These are phyloP conservation scores for Chiua virens DNA, from an alignment of 768 basidiomycete genomes.

Conservation along the genomic window DNA sequence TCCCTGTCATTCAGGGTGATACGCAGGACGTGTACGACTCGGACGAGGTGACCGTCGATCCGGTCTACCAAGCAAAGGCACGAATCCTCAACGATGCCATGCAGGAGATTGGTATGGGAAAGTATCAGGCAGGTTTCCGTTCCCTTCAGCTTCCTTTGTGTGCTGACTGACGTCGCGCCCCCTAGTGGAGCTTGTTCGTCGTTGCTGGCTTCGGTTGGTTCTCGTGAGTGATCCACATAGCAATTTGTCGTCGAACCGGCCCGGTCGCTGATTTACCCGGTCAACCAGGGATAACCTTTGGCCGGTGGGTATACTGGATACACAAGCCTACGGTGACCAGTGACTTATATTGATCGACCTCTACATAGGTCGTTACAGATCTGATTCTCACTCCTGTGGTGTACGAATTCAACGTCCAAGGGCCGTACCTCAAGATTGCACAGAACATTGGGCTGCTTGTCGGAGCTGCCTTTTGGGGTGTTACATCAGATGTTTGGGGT, in stretches of 20 bases:
- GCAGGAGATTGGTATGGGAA: constrained; percentile 72
- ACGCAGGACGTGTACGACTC: constrained; percentile 29
- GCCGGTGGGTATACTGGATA: constrained; percentile 48
- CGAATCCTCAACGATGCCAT: constrained; percentile 57
- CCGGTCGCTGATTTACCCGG: constrained; percentile 1
- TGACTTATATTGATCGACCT: not conserved
- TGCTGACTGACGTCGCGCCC: not conserved
- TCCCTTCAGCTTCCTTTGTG: not conserved
- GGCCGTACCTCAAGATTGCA: constrained; percentile 64
- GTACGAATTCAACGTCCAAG: constrained; percentile 61
- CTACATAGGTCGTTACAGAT: constrained; percentile 64
- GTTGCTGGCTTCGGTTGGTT: constrained; percentile 78
- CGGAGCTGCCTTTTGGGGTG: constrained; percentile 69
- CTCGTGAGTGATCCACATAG: constrained; percentile 45
- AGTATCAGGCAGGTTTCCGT: constrained; percentile 48
- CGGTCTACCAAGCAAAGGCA: constrained; percentile 59
- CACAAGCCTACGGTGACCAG: not conserved
- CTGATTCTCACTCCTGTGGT: constrained; percentile 64
- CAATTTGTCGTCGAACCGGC: not conserved
- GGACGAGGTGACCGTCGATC: constrained; percentile 42
- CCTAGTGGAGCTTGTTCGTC: constrained; percentile 61
- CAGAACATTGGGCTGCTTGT: constrained; percentile 72
- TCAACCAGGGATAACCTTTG: constrained; percentile 63
- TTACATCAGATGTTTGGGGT: constrained; percentile 71
- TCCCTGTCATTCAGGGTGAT: not conserved